Percentiles rank a stretch among this genome's conserved stretches.
Conservation (phyloP, 306 rosid genomes). For the Trifolium dubium region DNA sequence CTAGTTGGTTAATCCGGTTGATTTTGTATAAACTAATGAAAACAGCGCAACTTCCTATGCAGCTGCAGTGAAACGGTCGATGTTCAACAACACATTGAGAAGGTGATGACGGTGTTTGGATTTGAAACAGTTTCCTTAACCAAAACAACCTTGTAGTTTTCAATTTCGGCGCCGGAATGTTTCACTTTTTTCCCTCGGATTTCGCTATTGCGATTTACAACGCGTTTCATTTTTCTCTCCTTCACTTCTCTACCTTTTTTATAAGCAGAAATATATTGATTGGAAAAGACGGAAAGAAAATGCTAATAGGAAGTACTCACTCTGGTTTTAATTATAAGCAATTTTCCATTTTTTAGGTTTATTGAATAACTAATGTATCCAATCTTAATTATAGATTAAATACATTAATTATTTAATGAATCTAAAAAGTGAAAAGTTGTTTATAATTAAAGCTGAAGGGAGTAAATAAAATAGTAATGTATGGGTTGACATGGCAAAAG, state of each 20-base stretch:
- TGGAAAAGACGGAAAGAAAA: too few relatives aligned
- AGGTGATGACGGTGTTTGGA: neutral
- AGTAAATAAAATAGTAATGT: too few relatives aligned
- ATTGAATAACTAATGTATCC: too few relatives aligned
- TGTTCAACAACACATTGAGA: constrained; percentile 1
- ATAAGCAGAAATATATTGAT: too few relatives aligned
- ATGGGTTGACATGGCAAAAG: too few relatives aligned
- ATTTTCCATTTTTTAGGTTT: too few relatives aligned
- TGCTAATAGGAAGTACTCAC: too few relatives aligned
- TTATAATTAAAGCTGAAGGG: too few relatives aligned
- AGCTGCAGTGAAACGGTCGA: neutral
- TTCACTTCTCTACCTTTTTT: neutral
- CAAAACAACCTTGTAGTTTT: constrained; percentile 26
- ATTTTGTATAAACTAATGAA: constrained; percentile 19
- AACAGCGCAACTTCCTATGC: constrained; percentile 28
- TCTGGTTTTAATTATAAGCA: too few relatives aligned
- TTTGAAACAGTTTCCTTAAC: constrained; percentile 28
- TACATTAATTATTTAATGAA: too few relatives aligned
- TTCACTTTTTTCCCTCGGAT: constrained; percentile 38
- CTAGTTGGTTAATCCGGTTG: constrained; percentile 39
- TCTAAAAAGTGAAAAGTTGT: too few relatives aligned
- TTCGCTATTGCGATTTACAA: constrained; percentile 10
- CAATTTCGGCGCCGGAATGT: constrained; percentile 60
- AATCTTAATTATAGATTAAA: too few relatives aligned
- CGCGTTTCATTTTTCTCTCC: neutral